These are phyloP conservation scores for Claviceps capensis DNA, from an alignment of 2,329 filamentous ascomycete genomes.

Conservation along the genomic window DNA sequence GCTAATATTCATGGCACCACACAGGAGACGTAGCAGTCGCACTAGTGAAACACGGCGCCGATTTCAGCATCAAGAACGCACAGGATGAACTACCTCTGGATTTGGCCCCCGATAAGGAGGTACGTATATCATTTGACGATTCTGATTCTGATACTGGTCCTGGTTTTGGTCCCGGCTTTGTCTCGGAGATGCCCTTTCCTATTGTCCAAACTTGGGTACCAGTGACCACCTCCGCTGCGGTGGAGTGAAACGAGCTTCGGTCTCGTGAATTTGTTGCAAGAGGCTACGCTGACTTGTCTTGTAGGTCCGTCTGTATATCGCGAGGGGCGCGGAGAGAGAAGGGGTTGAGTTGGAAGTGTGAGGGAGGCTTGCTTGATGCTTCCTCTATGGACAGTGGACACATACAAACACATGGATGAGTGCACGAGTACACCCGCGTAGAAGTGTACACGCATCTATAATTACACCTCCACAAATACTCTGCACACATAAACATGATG, in stretches of 20 bases:
- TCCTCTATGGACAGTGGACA: too few species aligned
- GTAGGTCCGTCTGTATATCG: constrained; percentile 62
- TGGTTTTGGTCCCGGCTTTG: too few species aligned
- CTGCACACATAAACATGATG: too few species aligned
- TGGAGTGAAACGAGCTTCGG: too few species aligned
- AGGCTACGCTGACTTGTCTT: constrained; percentile 1
- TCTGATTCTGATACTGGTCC: too few species aligned
- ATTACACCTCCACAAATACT: too few species aligned
- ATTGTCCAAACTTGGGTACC: too few species aligned
- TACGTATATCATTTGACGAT: constrained; percentile 23
- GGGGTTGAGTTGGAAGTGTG: constrained; percentile 48
- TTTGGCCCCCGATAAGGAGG: constrained; percentile 74
- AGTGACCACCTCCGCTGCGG: too few species aligned
- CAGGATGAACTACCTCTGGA: constrained; percentile 64
- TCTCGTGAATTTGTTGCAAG: background rate
- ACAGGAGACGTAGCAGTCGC: constrained; percentile 67
- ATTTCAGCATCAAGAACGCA: constrained; percentile 60
- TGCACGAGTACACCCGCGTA: too few species aligned
- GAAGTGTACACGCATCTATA: too few species aligned
- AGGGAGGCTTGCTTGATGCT: background rate
- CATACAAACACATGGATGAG: background rate
- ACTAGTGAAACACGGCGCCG: constrained; percentile 73
- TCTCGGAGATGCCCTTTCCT: too few species aligned
- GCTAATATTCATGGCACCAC: background rate
- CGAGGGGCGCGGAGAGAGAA: constrained; percentile 68